Evolutionary conservation across 345 rosid species (phyloP).

Genomic region (Gossypium arboreum): DNA sequence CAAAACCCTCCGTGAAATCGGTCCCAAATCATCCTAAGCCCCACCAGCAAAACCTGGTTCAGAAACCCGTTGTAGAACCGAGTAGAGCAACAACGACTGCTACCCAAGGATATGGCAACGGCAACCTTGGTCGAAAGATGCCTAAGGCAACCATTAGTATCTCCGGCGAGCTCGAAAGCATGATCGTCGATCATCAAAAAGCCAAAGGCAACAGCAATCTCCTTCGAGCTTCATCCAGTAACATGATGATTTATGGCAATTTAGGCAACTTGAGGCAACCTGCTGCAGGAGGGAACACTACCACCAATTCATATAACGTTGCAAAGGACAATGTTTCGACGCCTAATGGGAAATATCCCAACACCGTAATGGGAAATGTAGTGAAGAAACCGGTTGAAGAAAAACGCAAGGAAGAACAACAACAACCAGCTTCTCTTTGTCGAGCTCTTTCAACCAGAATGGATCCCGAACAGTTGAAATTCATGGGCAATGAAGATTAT

Average conservation of each 20-base stretch:
- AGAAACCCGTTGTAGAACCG: constrained; percentile 20
- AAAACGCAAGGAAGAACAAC: constrained; percentile 16
- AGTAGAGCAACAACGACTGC: not conserved
- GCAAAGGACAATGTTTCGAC: constrained; percentile 19
- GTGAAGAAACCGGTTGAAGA: constrained; percentile 36
- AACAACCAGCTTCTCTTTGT: constrained; percentile 55
- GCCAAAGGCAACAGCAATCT: constrained; percentile 39
- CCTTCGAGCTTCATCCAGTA: constrained; percentile 85
- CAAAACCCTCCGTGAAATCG: constrained; percentile 30
- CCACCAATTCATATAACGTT: constrained; percentile 15
- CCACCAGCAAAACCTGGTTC: constrained; percentile 20
- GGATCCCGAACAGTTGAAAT: constrained; percentile 96
- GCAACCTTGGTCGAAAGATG: constrained; percentile 36
- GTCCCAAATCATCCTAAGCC: constrained; percentile 29
- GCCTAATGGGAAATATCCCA: constrained; percentile 32
- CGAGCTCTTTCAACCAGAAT: constrained; percentile 84
- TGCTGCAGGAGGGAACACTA: constrained; percentile 19
- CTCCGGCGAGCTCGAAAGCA: constrained; percentile 85
- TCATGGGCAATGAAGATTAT: constrained; percentile 97
- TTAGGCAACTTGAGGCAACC: constrained; percentile 74
- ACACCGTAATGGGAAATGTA: constrained; percentile 49
- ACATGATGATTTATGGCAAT: constrained; percentile 65
- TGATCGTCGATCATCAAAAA: constrained; percentile 71
- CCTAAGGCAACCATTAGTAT: constrained; percentile 56
- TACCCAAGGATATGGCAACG: constrained; percentile 25